Base-by-base conservation (phyloP, 176 grass and related monocot species). In the Triticum turgidum region DNA sequence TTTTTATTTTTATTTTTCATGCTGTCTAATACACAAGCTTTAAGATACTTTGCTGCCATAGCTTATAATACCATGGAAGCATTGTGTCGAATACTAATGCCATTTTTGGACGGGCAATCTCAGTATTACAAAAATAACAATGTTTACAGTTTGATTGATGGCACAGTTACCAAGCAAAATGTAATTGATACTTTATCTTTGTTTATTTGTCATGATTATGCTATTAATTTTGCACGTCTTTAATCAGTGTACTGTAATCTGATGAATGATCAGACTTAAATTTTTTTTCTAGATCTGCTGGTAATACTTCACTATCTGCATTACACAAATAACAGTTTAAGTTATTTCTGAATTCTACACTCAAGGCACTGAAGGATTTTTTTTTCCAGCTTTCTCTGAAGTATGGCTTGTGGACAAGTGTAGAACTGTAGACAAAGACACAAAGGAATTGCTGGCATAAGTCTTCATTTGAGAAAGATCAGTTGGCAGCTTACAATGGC, bases 401-500 rank as follows among this genome's bases (percentile, higher is more conserved):
- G 58, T 54, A 80, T 89, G 87, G 73, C 9, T 10, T 21, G 66
- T 41, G 49, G 73, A 84, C 7, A 32, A 73, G 32, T 64, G n/a
- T 80, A 80, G 61, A 45, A 7, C 24, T 65, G n/a, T 7, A 82
- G 30, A 66, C 14, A 14, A 80, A 84, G 32, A 38, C 29, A 39
- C 59, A 30, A 32, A 73, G 56, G 75, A 79, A 79, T n/a, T 22
- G 79, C 30, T 56, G 22, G 27, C 58, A 47, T 72, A 84, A 79
- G 79, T 27, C 32, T 65, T 75, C 11, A 33, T 54, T 78, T 56
- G 9, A 18, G 5, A 22, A 85, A 76, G 47, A 75, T 34, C 20
- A 61, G 24, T 35, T n/a, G 63, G 21, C 77, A 39, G 11, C 27
- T 77, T 77, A 33, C 69, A 51, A 97, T 97, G 92, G 88, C 84